Conservation (phyloP, 352 stramenopile species). For the Phytopythium boreale region DNA sequence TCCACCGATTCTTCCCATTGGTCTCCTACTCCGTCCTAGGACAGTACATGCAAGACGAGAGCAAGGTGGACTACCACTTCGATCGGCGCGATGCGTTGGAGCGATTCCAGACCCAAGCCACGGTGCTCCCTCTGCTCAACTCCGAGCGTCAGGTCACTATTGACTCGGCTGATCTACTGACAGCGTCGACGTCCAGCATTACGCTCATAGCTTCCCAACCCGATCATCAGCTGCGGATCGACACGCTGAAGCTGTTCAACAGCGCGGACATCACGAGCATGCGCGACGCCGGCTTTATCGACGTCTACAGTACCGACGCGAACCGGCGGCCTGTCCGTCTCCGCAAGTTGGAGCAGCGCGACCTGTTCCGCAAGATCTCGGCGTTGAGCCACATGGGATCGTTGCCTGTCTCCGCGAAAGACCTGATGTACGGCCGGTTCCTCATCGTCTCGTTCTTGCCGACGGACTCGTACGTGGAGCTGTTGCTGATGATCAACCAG, state of each 20-base stretch:
- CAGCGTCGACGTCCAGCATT: not conserved
- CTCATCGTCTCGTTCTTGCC: not conserved
- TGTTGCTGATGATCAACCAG: not conserved
- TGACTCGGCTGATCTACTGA: not conserved
- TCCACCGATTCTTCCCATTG: not conserved
- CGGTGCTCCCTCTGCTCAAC: not conserved
- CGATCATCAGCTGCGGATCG: not conserved
- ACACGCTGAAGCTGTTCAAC: constrained; percentile 4
- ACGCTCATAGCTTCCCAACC: not conserved
- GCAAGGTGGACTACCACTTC: not conserved
- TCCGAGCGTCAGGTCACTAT: not conserved
- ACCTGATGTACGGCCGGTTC: not conserved
- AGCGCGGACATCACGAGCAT: not conserved
- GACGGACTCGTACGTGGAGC: not conserved
- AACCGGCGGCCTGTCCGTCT: not conserved
- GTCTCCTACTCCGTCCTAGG: not conserved
- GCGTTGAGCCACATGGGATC: not conserved
- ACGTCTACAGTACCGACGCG: not conserved
- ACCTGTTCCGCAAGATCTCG: not conserved
- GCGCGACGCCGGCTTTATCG: not conserved
- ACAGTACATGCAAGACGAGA: not conserved
- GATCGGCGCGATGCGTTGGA: not conserved
- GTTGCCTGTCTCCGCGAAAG: not conserved
- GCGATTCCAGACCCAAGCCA: not conserved
- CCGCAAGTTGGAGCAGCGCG: not conserved